A percentile compares a stretch with the other conserved stretches of the same genome.
Evolutionary conservation across 352 stramenopile genomes (phyloP).

Genomic region (Pythium insidiosum): DNA sequence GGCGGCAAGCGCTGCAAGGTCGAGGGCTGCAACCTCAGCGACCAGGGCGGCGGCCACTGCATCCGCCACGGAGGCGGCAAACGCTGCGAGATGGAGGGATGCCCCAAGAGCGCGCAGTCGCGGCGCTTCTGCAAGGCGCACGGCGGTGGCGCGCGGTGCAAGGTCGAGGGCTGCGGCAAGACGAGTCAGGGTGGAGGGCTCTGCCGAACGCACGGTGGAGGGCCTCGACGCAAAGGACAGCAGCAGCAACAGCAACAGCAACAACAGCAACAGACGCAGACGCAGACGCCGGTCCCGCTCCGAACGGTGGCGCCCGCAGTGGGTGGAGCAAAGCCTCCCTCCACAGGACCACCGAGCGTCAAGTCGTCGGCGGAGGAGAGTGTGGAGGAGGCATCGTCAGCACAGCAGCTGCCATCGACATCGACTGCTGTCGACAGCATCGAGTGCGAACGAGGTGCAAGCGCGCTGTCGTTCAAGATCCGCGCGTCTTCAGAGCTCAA

Average conservation of each 20-base stretch:
- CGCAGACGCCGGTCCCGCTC: not conserved
- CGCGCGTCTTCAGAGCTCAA: not conserved
- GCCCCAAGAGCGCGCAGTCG: constrained; percentile 44
- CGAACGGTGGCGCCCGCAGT: no score
- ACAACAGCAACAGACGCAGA: constrained; percentile 3
- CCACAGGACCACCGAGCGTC: not conserved
- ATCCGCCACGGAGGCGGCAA: constrained; percentile 76
- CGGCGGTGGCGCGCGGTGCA: constrained; percentile 33
- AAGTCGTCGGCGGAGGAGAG: constrained; percentile 1
- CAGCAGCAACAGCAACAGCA: not conserved
- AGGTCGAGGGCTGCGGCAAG: constrained; percentile 28
- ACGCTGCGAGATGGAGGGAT: constrained; percentile 35
- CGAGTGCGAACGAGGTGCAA: constrained; percentile 2
- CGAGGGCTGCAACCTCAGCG: constrained; percentile 10
- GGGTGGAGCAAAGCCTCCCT: not conserved
- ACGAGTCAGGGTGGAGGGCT: constrained; percentile 35
- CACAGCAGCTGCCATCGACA: constrained; percentile 6
- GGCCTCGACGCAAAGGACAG: constrained; percentile 12
- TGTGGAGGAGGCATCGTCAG: not conserved
- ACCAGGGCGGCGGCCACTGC: constrained; percentile 27
- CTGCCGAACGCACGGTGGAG: constrained; percentile 36
- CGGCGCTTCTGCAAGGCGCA: constrained; percentile 48
- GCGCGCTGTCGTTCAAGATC: constrained; percentile 10
- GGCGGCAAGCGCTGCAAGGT: constrained; percentile 4
- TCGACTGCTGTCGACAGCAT: constrained; percentile 2